phyloP scores from a whole-genome alignment of 306 rosid species.

The Prosopis cineraria region DNA sequence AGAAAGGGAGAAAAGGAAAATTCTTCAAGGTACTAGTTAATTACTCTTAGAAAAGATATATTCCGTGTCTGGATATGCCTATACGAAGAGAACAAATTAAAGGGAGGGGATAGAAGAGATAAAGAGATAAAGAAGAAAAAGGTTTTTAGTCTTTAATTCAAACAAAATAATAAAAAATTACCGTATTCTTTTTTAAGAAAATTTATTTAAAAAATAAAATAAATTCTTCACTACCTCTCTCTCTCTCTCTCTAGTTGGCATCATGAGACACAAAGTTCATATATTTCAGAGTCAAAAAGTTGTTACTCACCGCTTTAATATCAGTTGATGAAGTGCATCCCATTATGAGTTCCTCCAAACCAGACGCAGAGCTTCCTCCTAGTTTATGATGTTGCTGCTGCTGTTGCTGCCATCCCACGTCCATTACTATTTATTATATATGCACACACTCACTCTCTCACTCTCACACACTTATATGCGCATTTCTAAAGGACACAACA shows the following conservation, averaged over 20 bases:
- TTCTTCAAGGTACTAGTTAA: not conserved
- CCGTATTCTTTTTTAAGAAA: slow-evolving; percentile 3
- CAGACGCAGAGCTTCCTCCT: slow-evolving; percentile 88
- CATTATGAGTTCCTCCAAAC: slow-evolving; percentile 99
- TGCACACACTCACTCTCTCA: not conserved
- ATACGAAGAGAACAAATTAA: slow-evolving; percentile 35
- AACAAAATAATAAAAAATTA: slow-evolving; percentile 39
- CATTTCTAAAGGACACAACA: slow-evolving; percentile 35
- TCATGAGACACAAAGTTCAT: slow-evolving; percentile 53
- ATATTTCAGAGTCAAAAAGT: slow-evolving; percentile 71
- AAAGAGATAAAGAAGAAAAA: slow-evolving; percentile 48
- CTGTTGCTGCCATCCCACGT: slow-evolving; percentile 49
- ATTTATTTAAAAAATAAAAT: not conserved
- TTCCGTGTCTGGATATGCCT: slow-evolving; percentile 38
- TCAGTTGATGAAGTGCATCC: slow-evolving; percentile 91
- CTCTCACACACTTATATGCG: not conserved
- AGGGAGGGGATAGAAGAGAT: slow-evolving; percentile 28
- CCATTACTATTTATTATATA: slow-evolving; percentile 1
- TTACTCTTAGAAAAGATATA: slow-evolving; percentile 41
- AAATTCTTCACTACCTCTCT: slow-evolving; percentile 10
- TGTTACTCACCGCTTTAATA: slow-evolving; percentile 71
- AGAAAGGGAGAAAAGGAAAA: not conserved
- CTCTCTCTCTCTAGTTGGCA: slow-evolving; percentile 24
- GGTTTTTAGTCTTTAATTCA: slow-evolving; percentile 56
- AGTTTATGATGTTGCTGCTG: slow-evolving; percentile 81